Conservation (phyloP, 2,329 filamentous ascomycete species). For the Ophiostoma sp. region DNA sequence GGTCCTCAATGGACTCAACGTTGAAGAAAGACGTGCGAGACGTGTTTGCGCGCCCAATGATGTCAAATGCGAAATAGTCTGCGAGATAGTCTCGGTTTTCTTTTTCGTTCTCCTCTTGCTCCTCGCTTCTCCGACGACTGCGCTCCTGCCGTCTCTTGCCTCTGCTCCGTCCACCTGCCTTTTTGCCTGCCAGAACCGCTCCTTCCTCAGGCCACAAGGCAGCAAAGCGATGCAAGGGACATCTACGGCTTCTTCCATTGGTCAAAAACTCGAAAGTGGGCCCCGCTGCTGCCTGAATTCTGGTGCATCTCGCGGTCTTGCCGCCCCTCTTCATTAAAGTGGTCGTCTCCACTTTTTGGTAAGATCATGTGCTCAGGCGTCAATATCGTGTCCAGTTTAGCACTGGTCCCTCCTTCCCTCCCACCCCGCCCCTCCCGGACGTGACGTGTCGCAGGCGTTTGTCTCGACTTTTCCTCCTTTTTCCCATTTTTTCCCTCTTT, state of each 20-base stretch:
- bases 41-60: neutral
- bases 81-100: neutral
- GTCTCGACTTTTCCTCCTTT: slow-evolving; percentile 16
- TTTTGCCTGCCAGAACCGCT: neutral
- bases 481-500: neutral
- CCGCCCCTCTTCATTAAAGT: slow-evolving; percentile 6
- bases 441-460: slow-evolving; percentile 19
- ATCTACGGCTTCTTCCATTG: no score
- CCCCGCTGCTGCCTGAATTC: slow-evolving; percentile 19
- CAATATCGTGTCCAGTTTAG: slow-evolving; percentile 31
- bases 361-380: slow-evolving; percentile 35
- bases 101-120: neutral
- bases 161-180: neutral
- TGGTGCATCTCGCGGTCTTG: neutral
- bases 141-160: no score
- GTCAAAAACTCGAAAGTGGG: neutral
- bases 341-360: slow-evolving; percentile 1
- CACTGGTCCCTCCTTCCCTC: slow-evolving; percentile 14
- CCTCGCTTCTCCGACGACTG: neutral
- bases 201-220: slow-evolving; percentile 11
- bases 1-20: neutral
- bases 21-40: neutral
- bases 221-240: slow-evolving; percentile 14
- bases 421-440: slow-evolving; percentile 14
- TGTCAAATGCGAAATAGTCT: neutral